These are phyloP conservation scores for Arthroderma sp. DNA, from an alignment of 2,329 filamentous ascomycete genomes.

Conservation along the genomic window DNA sequence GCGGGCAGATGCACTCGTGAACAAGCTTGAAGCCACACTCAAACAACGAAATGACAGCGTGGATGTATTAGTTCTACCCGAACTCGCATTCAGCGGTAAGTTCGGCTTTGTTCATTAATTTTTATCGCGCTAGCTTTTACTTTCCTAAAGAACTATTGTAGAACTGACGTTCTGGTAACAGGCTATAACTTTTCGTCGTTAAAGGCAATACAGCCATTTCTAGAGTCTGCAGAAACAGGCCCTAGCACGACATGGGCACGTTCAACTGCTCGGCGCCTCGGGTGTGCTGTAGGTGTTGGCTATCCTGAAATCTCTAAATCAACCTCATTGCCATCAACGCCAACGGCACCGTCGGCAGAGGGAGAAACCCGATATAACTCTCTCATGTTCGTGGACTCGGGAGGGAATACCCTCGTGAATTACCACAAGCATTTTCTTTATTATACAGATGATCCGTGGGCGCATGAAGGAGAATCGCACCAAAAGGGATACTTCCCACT, in stretches of 20 bases:
- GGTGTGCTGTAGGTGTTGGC: slow-evolving; percentile 50
- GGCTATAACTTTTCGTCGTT: slow-evolving; percentile 52
- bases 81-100: slow-evolving; percentile 48
- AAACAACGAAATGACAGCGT: slow-evolving; percentile 16
- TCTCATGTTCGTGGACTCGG: slow-evolving; percentile 43
- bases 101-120: neutral
- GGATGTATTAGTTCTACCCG: slow-evolving; percentile 48
- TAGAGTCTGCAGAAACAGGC: slow-evolving; percentile 45
- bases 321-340: slow-evolving; percentile 12
- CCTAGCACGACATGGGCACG: slow-evolving; percentile 45
- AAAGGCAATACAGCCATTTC: slow-evolving; percentile 43
- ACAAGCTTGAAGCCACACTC: slow-evolving; percentile 18
- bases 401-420: slow-evolving; percentile 42
- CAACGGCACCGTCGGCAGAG: slow-evolving; percentile 6
- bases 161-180: slow-evolving; percentile 12
- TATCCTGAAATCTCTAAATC: slow-evolving; percentile 41
- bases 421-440: slow-evolving; percentile 54
- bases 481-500: slow-evolving; percentile 18
- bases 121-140: neutral
- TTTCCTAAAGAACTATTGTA: neutral
- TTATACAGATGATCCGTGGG: slow-evolving; percentile 55
- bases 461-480: slow-evolving; percentile 33
- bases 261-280: slow-evolving; percentile 39
- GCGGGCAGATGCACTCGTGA: slow-evolving; percentile 30
- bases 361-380: slow-evolving; percentile 39